Evolutionary conservation across 176 grass and related monocot genomes (phyloP).

Genomic region (Tillandsia fasciculata): DNA sequence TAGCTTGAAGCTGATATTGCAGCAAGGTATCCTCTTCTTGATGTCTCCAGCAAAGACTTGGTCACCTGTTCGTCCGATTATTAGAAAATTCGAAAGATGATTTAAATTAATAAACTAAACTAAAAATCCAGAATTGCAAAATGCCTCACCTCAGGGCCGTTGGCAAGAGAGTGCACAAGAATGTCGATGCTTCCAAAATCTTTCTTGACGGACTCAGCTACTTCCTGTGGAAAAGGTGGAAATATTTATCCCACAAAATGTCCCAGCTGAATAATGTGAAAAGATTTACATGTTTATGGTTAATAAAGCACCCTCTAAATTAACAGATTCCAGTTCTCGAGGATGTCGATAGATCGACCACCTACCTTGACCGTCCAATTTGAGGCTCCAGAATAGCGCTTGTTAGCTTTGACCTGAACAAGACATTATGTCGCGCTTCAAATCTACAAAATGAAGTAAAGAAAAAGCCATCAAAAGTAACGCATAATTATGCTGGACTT

Average conservation of each 20-base stretch:
- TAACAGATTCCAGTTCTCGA: too few species aligned
- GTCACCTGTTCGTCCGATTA: conserved; percentile 50
- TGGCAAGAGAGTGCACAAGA: conserved; percentile 92
- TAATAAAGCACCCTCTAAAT: background rate
- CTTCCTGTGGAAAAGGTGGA: conserved; percentile 51
- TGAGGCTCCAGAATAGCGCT: conserved; percentile 86
- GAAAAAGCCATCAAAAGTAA: conserved; percentile 6
- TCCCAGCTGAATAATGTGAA: background rate
- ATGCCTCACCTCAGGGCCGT: conserved; percentile 69
- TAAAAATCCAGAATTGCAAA: background rate
- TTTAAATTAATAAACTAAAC: background rate
- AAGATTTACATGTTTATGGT: background rate
- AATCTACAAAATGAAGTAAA: background rate
- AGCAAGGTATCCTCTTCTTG: conserved; percentile 89
- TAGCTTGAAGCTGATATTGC: conserved; percentile 97
- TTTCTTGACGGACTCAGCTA: conserved; percentile 73
- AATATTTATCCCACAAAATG: background rate
- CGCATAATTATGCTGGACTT: conserved; percentile 20
- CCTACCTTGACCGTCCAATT: conserved; percentile 91
- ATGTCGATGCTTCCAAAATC: conserved; percentile 99
- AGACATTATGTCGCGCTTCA: background rate
- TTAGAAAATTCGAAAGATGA: conserved; percentile 6
- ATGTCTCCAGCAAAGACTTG: conserved; percentile 82
- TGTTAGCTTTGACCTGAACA: conserved; percentile 69
- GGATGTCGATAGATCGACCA: background rate